phyloP scores from a whole-genome alignment of 768 basidiomycete species.

The Lentinula boryana region DNA sequence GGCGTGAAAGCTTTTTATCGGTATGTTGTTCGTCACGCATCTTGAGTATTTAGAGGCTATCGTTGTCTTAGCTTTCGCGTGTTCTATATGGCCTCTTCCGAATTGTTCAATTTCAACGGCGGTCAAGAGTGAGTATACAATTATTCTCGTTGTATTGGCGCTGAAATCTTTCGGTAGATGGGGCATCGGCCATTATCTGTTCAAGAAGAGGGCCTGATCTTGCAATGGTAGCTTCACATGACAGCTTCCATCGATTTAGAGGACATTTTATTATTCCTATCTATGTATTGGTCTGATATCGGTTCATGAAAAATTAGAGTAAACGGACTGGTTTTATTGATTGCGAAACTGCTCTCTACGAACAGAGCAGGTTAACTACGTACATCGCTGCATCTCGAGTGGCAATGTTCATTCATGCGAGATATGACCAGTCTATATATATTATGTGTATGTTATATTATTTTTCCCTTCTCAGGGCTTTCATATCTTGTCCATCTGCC shows the following conservation, averaged over 20 bases:
- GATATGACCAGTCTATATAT: too few relatives aligned
- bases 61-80: conserved; percentile 45
- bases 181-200: conserved; percentile 54
- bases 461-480: conserved; percentile 1
- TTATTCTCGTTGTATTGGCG: not conserved
- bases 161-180: conserved; percentile 27
- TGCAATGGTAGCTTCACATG: too few relatives aligned
- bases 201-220: conserved; percentile 21
- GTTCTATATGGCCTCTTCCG: conserved; percentile 68
- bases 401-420: too few relatives aligned
- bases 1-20: conserved; percentile 54
- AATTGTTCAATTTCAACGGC: conserved; percentile 55
- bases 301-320: too few relatives aligned
- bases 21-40: conserved; percentile 15
- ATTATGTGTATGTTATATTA: not conserved
- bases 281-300: too few relatives aligned
- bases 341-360: too few relatives aligned
- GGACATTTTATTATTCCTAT: not conserved
- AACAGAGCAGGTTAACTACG: too few relatives aligned
- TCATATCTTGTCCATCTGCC: conserved; percentile 3
- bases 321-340: too few relatives aligned
- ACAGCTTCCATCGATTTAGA: not conserved
- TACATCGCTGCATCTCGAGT: too few relatives aligned
- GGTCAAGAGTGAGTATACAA: conserved; percentile 53
- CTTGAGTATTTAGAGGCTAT: not conserved